Percentiles rank a stretch among this genome's conserved stretches.
phyloP scores from a whole-genome alignment of 2,329 filamentous ascomycete genomes.

The Sporothrix brunneoviolacea region DNA sequence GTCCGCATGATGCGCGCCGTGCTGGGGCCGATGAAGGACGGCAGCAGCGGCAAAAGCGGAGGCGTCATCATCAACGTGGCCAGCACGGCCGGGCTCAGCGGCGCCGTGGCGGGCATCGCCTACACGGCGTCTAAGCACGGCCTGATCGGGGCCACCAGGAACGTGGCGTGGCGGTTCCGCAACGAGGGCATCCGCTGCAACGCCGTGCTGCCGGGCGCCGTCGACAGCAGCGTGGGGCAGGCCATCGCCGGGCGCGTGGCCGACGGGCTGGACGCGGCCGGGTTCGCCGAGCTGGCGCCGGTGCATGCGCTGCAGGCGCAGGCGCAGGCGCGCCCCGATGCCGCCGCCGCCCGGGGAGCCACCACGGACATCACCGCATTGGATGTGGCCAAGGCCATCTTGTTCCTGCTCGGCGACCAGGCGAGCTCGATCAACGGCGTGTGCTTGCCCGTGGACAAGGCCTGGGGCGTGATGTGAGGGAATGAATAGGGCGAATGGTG shows the following conservation, averaged over 20 bases:
- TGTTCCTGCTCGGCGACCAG: constrained; percentile 31
- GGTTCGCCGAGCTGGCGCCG: constrained; percentile 22
- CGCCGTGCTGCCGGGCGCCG: constrained; percentile 33
- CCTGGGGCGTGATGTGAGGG: constrained; percentile 28
- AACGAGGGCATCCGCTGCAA: constrained; percentile 40
- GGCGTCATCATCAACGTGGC: constrained; percentile 44
- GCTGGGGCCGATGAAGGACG: constrained; percentile 35
- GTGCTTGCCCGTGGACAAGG: constrained; percentile 30
- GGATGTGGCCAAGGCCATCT: constrained; percentile 32
- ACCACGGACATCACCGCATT: constrained; percentile 21
- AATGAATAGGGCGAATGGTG: too few species aligned
- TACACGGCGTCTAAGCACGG: constrained; percentile 30
- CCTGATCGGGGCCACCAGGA: constrained; percentile 40
- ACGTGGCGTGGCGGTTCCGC: constrained; percentile 39
- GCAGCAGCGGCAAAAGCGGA: constrained; percentile 25
- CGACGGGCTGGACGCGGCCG: constrained; percentile 22
- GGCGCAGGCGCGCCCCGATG: constrained; percentile 13
- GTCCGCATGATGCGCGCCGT: constrained; percentile 45
- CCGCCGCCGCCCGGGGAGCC: constrained; percentile 14
- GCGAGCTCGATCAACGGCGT: constrained; percentile 30
- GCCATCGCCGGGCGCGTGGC: constrained; percentile 17
- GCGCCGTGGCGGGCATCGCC: constrained; percentile 29
- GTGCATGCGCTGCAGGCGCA: constrained; percentile 28
- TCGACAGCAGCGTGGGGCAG: constrained; percentile 26
- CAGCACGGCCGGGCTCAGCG: constrained; percentile 37